A percentile compares a stretch with the other conserved stretches of the same genome.
Evolutionary conservation across 371 early-diverging fungal genomes (phyloP).

Genomic region (Basidiobolus heterosporus): DNA sequence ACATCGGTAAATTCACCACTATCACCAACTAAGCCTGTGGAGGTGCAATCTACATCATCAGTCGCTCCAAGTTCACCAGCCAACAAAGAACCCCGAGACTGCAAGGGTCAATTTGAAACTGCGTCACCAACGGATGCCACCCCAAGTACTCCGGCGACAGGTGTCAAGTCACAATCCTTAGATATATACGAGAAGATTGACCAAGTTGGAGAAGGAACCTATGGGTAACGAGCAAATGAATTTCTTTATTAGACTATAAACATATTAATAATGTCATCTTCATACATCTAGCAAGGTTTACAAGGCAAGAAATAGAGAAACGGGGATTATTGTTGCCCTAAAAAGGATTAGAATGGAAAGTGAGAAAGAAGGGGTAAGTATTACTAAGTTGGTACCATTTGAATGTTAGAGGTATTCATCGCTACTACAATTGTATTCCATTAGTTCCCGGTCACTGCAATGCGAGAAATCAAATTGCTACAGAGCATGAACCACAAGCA

Average conservation of each 20-base stretch:
- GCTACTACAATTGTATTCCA: too few species aligned
- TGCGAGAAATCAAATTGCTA: constrained; percentile 80
- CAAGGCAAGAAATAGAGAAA: constrained; percentile 51
- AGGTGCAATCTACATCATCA: too few species aligned
- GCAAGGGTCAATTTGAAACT: too few species aligned
- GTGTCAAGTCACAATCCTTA: background rate
- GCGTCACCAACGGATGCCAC: too few species aligned
- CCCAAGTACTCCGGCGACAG: too few species aligned
- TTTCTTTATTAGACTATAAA: background rate
- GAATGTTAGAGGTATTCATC: too few species aligned
- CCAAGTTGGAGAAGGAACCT: constrained; percentile 22
- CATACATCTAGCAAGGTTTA: constrained; percentile 49
- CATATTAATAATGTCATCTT: background rate
- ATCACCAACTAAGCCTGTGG: too few species aligned
- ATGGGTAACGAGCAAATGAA: constrained; percentile 20
- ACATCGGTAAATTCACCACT: too few species aligned
- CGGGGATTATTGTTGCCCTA: constrained; percentile 56
- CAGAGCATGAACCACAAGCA: constrained; percentile 60
- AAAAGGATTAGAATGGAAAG: constrained; percentile 66
- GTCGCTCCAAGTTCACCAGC: too few species aligned
- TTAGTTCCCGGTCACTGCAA: constrained; percentile 83
- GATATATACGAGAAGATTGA: constrained; percentile 7
- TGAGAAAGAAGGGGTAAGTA: constrained; percentile 60
- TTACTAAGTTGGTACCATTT: too few species aligned
- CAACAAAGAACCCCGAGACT: too few species aligned